phyloP scores from a whole-genome alignment of 2,329 filamentous ascomycete species.

The Colletotrichum sp. region DNA sequence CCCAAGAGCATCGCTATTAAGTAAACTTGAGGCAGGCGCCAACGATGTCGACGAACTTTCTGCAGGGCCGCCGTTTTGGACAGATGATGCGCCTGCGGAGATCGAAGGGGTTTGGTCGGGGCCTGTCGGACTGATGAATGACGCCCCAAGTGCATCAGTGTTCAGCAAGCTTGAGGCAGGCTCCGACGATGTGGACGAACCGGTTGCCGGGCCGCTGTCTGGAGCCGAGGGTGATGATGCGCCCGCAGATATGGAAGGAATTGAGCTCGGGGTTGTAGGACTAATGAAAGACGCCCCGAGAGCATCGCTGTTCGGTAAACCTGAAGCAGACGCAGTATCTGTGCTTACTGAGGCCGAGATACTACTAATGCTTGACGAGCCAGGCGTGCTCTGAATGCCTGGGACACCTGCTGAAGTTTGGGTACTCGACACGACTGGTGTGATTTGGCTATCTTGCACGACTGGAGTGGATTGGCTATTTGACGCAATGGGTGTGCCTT shows the following conservation, averaged over 20 bases:
- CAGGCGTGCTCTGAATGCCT: neutral
- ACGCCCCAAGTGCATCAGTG: neutral
- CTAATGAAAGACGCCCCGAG: neutral
- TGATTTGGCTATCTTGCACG: neutral
- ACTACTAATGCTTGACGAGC: neutral
- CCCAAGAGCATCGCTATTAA: neutral
- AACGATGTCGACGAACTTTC: neutral
- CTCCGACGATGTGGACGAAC: too few species aligned
- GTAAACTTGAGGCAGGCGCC: neutral
- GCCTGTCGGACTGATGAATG: neutral
- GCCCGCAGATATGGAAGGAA: neutral
- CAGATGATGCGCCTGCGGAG: neutral
- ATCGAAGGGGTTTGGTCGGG: rapidly evolving
- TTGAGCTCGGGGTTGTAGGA: neutral
- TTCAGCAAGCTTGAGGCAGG: neutral
- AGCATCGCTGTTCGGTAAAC: neutral
- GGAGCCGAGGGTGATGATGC: neutral
- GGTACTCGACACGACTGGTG: neutral
- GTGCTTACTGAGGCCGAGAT: neutral
- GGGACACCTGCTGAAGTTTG: neutral
- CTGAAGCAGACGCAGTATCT: neutral
- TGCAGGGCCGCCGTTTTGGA: rapidly evolving
- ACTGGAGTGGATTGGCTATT: neutral
- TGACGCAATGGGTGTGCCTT: neutral
- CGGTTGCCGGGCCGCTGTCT: neutral